These are phyloP conservation scores for Pseudocercospora fijiensis DNA, from an alignment of 2,329 filamentous ascomycete genomes.

Conservation along the genomic window DNA sequence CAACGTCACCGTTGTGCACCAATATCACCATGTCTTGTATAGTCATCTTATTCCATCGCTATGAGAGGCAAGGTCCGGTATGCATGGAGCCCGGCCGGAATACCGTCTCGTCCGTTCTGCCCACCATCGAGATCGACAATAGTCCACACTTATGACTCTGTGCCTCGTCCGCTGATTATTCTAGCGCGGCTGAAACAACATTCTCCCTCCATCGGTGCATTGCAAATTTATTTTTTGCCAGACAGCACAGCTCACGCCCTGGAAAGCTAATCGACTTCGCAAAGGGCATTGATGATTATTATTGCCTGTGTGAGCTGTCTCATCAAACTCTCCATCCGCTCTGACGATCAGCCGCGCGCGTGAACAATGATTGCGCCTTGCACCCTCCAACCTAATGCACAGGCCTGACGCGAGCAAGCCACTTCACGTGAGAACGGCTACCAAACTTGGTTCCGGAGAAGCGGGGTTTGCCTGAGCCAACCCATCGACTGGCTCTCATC, in stretches of 20 bases:
- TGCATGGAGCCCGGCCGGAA: background rate
- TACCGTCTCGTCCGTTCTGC: background rate
- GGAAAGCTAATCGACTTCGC: background rate
- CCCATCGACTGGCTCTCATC: background rate
- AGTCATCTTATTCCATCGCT: background rate
- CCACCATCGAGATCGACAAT: background rate
- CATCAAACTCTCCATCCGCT: too few species aligned
- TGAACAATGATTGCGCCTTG: background rate
- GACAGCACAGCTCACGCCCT: background rate
- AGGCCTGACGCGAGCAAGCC: background rate
- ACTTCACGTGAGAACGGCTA: background rate
- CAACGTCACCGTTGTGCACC: background rate
- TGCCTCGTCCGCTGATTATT: background rate
- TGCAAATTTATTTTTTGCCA: background rate
- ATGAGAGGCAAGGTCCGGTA: background rate
- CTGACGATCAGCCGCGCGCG: background rate
- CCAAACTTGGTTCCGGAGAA: background rate
- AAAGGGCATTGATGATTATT: background rate
- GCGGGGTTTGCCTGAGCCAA: background rate
- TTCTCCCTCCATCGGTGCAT: background rate
- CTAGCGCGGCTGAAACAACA: constrained; percentile 1
- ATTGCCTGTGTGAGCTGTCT: background rate
- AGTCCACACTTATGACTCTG: background rate
- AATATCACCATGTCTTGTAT: background rate
- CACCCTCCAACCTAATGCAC: background rate